Evolutionary conservation across 257 asterid genomes (phyloP), one percentile per base, ranked within the genome.

Genomic region (Fraxinus cuspidata): DNA sequence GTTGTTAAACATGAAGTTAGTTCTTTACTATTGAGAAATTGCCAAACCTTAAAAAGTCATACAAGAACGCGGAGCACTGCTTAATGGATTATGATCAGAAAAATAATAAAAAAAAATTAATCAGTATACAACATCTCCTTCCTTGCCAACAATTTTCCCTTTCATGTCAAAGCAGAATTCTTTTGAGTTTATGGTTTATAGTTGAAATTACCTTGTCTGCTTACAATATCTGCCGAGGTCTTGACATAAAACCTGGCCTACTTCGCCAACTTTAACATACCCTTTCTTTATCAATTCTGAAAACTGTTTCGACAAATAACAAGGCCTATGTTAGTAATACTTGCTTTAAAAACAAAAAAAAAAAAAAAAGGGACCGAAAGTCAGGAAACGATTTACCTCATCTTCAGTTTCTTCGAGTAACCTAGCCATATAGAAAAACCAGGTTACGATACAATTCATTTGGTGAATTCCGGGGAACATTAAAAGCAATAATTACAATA

Each of bases 351-450:
- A 40, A 40, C 34, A 42, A 42, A 40, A 40, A 37, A 56, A 7
- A 18, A 10, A 53, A 32, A 49, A 19, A 23, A 0, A 37, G 63
- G 69, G 47, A 32, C 44, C 38, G 49, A 56, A 58, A 76, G 60
- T 56, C 35, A 42, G 78, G 79, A 85, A 74, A 75, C 34, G 37
- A 78, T 83, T 83, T 71, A 94, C 97, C 91, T 90, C 93, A 86
- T 92, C 98, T 92, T 94, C 98, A 77, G 91, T 90, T 81, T 91
- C 95, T 83, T 94, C 98, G 1, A 94, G 97, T 86, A 94, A 90
- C 92, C 98, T 94, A 78, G 70, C 53, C 53, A 56, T 6, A 74
- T 75, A 18, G 70, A 78, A 80, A 4, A 71, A 74, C 35, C 75
- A 21, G 11, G 49, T 42, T 42, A 19, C 29, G 70, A 29, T 35